A percentile compares a stretch with the other conserved stretches of the same genome.
Evolutionary conservation across 352 stramenopile genomes (phyloP).

Genomic region (Pelagophyceae sp.): DNA sequence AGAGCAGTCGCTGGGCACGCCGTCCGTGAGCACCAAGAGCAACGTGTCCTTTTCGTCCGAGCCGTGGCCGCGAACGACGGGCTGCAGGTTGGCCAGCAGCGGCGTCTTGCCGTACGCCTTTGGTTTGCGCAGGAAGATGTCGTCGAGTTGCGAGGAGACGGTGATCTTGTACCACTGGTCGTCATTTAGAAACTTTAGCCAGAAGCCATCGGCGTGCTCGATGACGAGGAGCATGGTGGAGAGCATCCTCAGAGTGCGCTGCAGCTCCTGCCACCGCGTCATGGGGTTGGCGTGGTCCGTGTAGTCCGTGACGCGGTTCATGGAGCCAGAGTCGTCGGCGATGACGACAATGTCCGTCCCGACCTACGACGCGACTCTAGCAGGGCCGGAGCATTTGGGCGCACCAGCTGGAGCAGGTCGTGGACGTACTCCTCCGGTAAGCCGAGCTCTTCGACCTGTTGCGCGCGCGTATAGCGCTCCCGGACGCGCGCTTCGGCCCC

Average conservation of each 20-base stretch:
- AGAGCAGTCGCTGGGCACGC: background rate
- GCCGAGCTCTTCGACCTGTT: background rate
- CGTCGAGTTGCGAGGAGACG: background rate
- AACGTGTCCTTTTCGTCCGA: background rate
- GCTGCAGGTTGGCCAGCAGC: background rate
- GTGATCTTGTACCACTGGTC: constrained; percentile 7
- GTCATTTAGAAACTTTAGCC: constrained; percentile 16
- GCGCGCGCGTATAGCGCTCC: background rate
- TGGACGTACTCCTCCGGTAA: background rate
- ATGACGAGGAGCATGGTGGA: constrained; percentile 10
- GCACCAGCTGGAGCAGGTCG: background rate
- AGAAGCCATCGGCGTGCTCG: constrained; percentile 5
- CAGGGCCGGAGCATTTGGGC: background rate
- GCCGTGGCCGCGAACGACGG: background rate
- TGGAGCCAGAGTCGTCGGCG: constrained; percentile 8
- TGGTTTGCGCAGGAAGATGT: background rate
- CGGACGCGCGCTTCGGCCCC: too few relatives aligned
- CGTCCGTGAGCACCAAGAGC: background rate
- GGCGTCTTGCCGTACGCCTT: background rate
- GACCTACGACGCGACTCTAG: background rate
- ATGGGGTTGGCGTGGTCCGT: background rate
- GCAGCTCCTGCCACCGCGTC: constrained; percentile 5
- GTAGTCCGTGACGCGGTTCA: background rate
- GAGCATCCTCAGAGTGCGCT: background rate
- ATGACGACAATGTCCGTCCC: constrained; percentile 11